Conservation (phyloP, 148 eudicot species). For the Tetragonia tetragonoides region DNA sequence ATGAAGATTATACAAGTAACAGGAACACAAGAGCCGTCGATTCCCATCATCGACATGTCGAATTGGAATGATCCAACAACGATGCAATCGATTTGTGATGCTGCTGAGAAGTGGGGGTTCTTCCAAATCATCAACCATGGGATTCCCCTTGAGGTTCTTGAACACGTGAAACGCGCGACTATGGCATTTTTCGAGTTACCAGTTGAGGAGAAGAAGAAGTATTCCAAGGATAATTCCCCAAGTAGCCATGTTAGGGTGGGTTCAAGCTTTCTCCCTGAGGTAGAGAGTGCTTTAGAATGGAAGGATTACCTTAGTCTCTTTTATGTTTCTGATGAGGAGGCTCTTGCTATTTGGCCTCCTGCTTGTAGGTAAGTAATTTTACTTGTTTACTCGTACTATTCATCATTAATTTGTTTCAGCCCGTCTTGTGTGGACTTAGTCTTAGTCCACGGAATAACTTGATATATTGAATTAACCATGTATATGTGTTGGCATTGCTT, state of each 20-base stretch:
- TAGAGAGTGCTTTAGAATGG: slow-evolving; percentile 57
- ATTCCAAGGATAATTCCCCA: slow-evolving; percentile 40
- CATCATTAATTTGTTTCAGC: too few species aligned
- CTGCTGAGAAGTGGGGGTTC: slow-evolving; percentile 54
- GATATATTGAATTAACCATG: not conserved
- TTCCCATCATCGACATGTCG: slow-evolving; percentile 50
- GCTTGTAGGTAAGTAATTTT: slow-evolving; percentile 33
- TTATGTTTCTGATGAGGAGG: slow-evolving; percentile 54
- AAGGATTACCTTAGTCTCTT: slow-evolving; percentile 60
- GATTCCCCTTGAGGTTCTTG: slow-evolving; percentile 35
- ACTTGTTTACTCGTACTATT: too few species aligned
- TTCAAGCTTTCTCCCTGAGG: slow-evolving; percentile 51
- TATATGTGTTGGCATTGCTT: not conserved
- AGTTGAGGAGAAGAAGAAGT: slow-evolving; percentile 42
- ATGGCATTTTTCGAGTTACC: slow-evolving; percentile 34
- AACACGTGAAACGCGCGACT: slow-evolving; percentile 41
- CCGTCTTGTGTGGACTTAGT: too few species aligned
- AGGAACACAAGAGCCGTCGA: slow-evolving; percentile 24
- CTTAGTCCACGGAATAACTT: too few species aligned
- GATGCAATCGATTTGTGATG: slow-evolving; percentile 39
- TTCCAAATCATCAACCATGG: slow-evolving; percentile 62
- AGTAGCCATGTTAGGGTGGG: slow-evolving; percentile 46
- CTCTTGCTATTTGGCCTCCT: slow-evolving; percentile 47
- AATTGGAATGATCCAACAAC: slow-evolving; percentile 38
- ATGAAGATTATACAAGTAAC: slow-evolving; percentile 24